Evolutionary conservation across 805 yeast species (phyloP), one percentile per base, ranked within the genome.

Genomic region (Priceomyces medius): DNA sequence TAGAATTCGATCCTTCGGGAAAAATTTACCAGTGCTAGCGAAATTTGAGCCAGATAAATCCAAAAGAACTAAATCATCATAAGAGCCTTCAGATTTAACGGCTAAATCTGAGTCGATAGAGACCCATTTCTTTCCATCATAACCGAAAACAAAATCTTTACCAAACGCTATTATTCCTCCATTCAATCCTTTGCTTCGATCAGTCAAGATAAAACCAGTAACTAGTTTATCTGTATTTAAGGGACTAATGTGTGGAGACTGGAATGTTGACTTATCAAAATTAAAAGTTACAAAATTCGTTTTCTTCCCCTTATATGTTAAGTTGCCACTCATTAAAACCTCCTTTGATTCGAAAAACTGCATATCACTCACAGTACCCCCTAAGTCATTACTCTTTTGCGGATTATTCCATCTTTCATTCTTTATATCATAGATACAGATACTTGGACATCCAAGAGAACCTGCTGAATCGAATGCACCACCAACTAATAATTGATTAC

Each of bases 401-500:
- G 79, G 76, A 44, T 53, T 64, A 6, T 63, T 61, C 86, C 95
- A 83, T 16, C 81, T 64, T 0, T 76, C 64, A 23, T 71, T 66
- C 3, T 61, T 55, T 45, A 80, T 58, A 51, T 83, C 82, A 56
- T 77, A 87, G 26, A 83, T 63, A 58, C 97, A 89, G 27, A 90
- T 60, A 1, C 79, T 74, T 2, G 68, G 58, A 61, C 96, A 89
- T 19, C 64, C 59, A 23, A 74, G 62, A 3, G 77, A 64, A 0
- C 84, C 82, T 2, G 85, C 81, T 16, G 68, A 57, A 16, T 71
- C 74, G 56, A 86, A 88, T 32, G 75, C 69, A 18, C 97, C 97
- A 29, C 85, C 96, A 9, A 86, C 86, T 21, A 82, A 68, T 20
- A 88, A 61, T 38, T 55, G 50, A n/a, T 55, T 48, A 4, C 50